Base-by-base conservation (phyloP, 805 yeast genomes). In the Metschnikowia lachancei region DNA sequence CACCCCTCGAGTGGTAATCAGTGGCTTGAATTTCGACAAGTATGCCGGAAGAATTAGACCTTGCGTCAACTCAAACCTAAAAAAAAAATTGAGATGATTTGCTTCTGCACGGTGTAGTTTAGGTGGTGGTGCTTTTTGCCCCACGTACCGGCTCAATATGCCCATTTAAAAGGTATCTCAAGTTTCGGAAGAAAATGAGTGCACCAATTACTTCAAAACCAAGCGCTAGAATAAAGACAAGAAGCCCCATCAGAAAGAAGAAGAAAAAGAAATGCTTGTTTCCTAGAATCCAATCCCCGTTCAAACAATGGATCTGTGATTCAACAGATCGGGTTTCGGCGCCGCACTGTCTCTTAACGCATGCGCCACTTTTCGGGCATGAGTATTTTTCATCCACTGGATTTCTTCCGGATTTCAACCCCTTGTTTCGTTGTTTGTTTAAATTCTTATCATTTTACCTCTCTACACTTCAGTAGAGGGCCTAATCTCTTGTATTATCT, bases 301-400 rank as follows among this genome's bases (percentile, higher is more conserved):
- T 5, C n/a, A 20, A 20, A 42, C 45, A 42, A 42, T 42, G 18
- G 40, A 35, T 29, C 40, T 41, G 35, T 5, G 10, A 18, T 29
- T 35, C 13, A 9, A 12, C 28, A 28, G 36, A 36, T 42, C 30
- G 45, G 39, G 37, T n/a, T 35, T 36, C 39, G 45, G 39, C 37
- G 43, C 45, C 45, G 45, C 45, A 19, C 36, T 28, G 13, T 26
- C 40, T 37, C 31, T 42, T 40, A 32, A 31, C 31, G 37, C 43
- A 19, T 32, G 37, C 30, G 43, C 43, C 43, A 40, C 29, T 20
- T 14, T 39, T 40, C 35, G 45, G 40, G 30, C 45, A 28, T 29
- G 39, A 19, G 35, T 26, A 4, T n/a, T 29, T 29, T n/a, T 12
- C 29, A 26, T 26, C 6, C 32, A 29, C 11, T 6, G 17, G 14